Percentiles rank a stretch among this genome's conserved stretches.
phyloP scores from a whole-genome alignment of 345 rosid genomes.

The Microcos paniculata region DNA sequence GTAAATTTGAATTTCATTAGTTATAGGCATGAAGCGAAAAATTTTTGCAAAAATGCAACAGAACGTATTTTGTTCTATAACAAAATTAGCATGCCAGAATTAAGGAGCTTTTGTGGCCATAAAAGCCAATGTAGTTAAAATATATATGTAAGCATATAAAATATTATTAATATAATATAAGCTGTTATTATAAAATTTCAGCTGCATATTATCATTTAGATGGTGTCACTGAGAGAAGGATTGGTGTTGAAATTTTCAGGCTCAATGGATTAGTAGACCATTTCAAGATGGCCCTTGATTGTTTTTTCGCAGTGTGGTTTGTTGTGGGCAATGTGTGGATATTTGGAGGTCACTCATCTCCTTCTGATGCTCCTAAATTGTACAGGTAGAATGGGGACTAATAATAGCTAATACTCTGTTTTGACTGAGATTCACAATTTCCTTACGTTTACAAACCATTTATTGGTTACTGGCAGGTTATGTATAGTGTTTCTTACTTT shows the following conservation, averaged over 20 bases:
- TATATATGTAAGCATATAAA: neutral
- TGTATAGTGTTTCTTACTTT: slow-evolving; percentile 91
- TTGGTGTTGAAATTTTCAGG: slow-evolving; percentile 38
- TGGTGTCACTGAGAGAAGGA: slow-evolving; percentile 12
- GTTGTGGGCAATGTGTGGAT: slow-evolving; percentile 97
- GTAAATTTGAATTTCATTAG: neutral
- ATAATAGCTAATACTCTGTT: neutral
- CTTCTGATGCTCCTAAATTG: slow-evolving; percentile 84
- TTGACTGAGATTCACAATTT: neutral
- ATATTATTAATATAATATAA: neutral
- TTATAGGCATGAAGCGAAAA: neutral
- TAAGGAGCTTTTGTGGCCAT: neutral
- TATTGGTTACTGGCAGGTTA: slow-evolving; percentile 55
- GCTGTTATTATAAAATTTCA: neutral
- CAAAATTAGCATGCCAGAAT: neutral
- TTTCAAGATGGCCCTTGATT: slow-evolving; percentile 86
- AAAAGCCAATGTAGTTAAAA: neutral
- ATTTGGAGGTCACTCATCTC: slow-evolving; percentile 74
- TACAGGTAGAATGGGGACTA: slow-evolving; percentile 47
- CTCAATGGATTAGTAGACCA: slow-evolving; percentile 70
- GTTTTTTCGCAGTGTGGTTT: slow-evolving; percentile 96
- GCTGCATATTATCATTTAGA: neutral
- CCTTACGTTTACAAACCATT: slow-evolving; percentile 8
- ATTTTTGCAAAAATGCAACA: neutral
- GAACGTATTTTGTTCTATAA: neutral